Evolutionary conservation across 225 moss, liverwort and hornwort genomes (phyloP).

Genomic region (Pseudisothecium myosuroides): DNA sequence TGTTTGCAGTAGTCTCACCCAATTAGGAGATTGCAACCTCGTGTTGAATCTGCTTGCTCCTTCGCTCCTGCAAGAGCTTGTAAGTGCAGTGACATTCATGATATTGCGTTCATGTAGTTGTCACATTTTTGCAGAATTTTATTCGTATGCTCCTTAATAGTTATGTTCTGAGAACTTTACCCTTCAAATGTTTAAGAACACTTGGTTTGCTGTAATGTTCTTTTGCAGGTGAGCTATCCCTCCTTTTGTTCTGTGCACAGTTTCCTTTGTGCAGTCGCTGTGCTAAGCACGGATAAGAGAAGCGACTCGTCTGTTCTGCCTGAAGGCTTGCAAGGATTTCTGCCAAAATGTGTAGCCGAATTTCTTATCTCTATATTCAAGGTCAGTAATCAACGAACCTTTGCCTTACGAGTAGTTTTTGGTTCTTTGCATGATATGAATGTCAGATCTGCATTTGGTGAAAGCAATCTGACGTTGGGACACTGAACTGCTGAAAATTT

Average conservation of each 20-base stretch:
- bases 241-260: slow-evolving; percentile 42
- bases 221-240: slow-evolving; percentile 37
- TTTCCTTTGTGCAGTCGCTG: slow-evolving; percentile 55
- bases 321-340: slow-evolving; percentile 28
- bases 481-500: slow-evolving; percentile 1
- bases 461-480: not conserved
- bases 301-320: slow-evolving; percentile 50
- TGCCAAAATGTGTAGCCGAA: slow-evolving; percentile 49
- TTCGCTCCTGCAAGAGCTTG: slow-evolving; percentile 57
- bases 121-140: not conserved
- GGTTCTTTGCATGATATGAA: not conserved
- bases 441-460: not conserved
- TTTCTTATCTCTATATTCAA: slow-evolving; percentile 33
- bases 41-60: slow-evolving; percentile 54
- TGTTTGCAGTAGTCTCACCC: slow-evolving; percentile 57
- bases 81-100: slow-evolving; percentile 16
- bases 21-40: slow-evolving; percentile 71
- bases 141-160: not conserved
- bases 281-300: slow-evolving; percentile 41
- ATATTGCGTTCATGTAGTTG: not conserved
- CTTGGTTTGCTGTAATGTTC: not conserved
- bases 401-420: not conserved
- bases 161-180: not conserved
- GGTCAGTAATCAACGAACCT: slow-evolving; percentile 26
- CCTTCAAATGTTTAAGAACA: not conserved